Base-by-base conservation (phyloP, 1,284 basidiomycete species). In the Cutaneotrichosporon sp. region DNA sequence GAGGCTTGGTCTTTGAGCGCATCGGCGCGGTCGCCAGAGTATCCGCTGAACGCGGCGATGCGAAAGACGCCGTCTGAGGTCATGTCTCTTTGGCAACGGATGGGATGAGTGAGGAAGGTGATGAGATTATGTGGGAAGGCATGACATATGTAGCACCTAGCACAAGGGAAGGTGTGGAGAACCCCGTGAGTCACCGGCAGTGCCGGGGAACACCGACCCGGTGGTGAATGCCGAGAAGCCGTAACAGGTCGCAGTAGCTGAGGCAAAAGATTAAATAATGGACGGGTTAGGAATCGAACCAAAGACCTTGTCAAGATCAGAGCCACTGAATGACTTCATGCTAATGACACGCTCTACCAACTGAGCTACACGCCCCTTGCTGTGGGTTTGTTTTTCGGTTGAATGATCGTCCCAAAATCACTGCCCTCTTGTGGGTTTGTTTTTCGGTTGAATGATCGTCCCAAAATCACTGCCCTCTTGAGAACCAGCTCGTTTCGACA, bases 31-130 rank as follows among this genome's bases (percentile, higher is more conserved):
- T 64, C 63, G 30, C 53, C 58, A 16, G 26, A 46, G 47, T 56
- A 65, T 40, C 66, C 66, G 53, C 64, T 65, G 56, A 68, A 68
- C 16, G 63, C 64, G 4, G 66, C 66, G 66, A 68, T 68, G 51
- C 63, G 63, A 59, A 65, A 68, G n/a, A 60, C 62, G 32, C 47
- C 51, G 4, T 46, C 47, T 11, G 47, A 55, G 34, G 42, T 61
- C 21, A 52, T 32, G 30, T 9, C 14, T 8, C 7, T 2, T 52
- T 5, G 13, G 49, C 26, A 26, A 26, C 26, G 26, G 26, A 3
- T 30, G 22, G 22, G 18, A 9, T 30, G 5, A 13, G 22, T 26
- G 22, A 51, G 49, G 31, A 14, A 32, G 30, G 51, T 16, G 26
- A 32, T 32, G 51, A n/a, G 42, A 4, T 6, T 16, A 18, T 16